These are phyloP conservation scores for Colletotrichum chrysophilum DNA, from an alignment of 2,329 filamentous ascomycete genomes.

Conservation along the genomic window DNA sequence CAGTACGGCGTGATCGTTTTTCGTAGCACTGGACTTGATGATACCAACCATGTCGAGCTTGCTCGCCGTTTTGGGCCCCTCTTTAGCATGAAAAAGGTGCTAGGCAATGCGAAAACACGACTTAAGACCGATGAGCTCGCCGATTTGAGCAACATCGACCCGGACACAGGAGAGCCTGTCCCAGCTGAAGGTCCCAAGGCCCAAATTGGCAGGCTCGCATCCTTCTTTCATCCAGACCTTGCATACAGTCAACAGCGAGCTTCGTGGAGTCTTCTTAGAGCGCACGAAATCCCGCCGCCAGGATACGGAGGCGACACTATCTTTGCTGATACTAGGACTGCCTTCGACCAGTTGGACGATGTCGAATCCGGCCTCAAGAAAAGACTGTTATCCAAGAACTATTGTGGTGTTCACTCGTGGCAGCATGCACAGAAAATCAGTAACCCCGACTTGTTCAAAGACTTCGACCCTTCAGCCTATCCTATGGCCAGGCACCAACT, in stretches of 20 bases:
- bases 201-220: conserved; percentile 49
- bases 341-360: conserved; percentile 49
- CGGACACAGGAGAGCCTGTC: conserved; percentile 27
- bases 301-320: conserved; percentile 55
- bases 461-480: conserved; percentile 43
- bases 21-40: conserved; percentile 53
- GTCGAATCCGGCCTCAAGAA: conserved; percentile 29
- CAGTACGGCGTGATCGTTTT: conserved; percentile 60
- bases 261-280: conserved; percentile 55
- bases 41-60: conserved; percentile 57
- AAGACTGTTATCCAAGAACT: conserved; percentile 41
- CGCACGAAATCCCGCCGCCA: conserved; percentile 51
- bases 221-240: conserved; percentile 60
- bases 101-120: neutral
- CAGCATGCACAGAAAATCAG: conserved; percentile 57
- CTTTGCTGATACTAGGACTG: conserved; percentile 58
- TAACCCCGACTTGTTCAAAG: conserved; percentile 50
- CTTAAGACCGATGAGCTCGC: conserved; percentile 46
- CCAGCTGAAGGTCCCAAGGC: conserved; percentile 31
- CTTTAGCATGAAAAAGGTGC: neutral
- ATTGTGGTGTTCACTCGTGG: conserved; percentile 54
- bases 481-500: conserved; percentile 51
- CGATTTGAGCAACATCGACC: conserved; percentile 57
- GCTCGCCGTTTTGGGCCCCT: neutral
- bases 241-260: conserved; percentile 60